phyloP scores from a whole-genome alignment of 1,139 yeast genomes.

The Candida anutae region DNA sequence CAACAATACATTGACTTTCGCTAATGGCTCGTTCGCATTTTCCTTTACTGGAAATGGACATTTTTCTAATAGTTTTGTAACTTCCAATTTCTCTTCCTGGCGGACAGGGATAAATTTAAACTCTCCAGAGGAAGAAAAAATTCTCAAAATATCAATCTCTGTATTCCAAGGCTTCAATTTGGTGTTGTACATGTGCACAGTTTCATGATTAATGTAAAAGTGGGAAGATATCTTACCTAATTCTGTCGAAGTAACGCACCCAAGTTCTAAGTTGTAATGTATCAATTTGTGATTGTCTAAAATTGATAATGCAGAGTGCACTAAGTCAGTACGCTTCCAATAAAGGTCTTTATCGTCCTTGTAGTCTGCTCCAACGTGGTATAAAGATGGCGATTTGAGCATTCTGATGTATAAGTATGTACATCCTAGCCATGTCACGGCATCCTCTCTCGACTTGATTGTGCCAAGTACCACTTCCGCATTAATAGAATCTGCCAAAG shows the following conservation, averaged over 20 bases:
- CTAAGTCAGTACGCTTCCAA: conserved; percentile 56
- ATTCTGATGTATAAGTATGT: conserved; percentile 79
- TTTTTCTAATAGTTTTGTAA: conserved; percentile 57
- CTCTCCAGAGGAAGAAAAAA: conserved; percentile 79
- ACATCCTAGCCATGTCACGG: conserved; percentile 69
- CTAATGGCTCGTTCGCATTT: conserved; percentile 57
- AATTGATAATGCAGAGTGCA: conserved; percentile 65
- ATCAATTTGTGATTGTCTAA: conserved; percentile 51
- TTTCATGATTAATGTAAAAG: conserved; percentile 70
- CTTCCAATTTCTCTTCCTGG: conserved; percentile 79
- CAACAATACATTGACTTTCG: conserved; percentile 72
- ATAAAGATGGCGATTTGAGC: conserved; percentile 64
- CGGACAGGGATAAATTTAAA: conserved; percentile 78
- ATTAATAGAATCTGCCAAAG: conserved; percentile 66
- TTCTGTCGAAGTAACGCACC: conserved; percentile 51
- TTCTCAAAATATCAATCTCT: conserved; percentile 66
- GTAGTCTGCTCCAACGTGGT: conserved; percentile 67
- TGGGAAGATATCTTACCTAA: conserved; percentile 82
- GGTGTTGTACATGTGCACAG: conserved; percentile 57
- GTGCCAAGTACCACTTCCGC: conserved; percentile 83
- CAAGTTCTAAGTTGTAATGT: conserved; percentile 46
- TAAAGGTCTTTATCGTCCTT: conserved; percentile 40
- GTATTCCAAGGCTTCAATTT: conserved; percentile 58
- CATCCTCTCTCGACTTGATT: conserved; percentile 54
- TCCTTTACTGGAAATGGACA: conserved; percentile 88